phyloP scores from a whole-genome alignment of 495 filamentous ascomycete species.

The Lasiosphaeria hispida region DNA sequence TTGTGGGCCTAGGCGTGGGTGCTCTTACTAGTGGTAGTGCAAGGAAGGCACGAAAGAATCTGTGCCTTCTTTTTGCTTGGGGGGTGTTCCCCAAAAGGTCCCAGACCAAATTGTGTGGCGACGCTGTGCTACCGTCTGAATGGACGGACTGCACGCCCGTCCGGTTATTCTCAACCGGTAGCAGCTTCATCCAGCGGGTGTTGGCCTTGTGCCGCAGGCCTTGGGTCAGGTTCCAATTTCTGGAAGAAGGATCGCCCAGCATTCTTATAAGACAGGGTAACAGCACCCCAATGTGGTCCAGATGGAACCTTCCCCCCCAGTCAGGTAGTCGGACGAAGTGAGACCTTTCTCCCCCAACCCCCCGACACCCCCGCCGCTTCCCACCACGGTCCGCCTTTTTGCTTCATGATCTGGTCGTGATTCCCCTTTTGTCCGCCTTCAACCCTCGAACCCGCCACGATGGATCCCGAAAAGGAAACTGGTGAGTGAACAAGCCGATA shows the following conservation, averaged over 20 bases:
- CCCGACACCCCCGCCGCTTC: neutral
- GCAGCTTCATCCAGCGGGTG: constrained; percentile 1
- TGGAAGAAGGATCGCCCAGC: neutral
- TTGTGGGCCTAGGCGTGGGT: no score
- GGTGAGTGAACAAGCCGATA: constrained; percentile 6
- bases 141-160: constrained; percentile 1
- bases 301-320: neutral
- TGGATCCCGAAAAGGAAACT: constrained; percentile 24
- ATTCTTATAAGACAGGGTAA: neutral
- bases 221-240: no score
- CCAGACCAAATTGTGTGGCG: neutral
- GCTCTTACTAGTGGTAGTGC: no score
- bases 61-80: no score
- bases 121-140: neutral
- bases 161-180: constrained; percentile 19
- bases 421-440: neutral
- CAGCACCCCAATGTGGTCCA: neutral
- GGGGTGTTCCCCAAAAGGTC: no score
- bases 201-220: constrained; percentile 1
- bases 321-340: neutral
- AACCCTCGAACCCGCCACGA: neutral
- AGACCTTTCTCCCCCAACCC: neutral
- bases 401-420: neutral
- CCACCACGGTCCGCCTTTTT: neutral
- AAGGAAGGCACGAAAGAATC: no score